Evolutionary conservation across 1,284 basidiomycete genomes (phyloP).

Genomic region (Clitocybe nebularis): DNA sequence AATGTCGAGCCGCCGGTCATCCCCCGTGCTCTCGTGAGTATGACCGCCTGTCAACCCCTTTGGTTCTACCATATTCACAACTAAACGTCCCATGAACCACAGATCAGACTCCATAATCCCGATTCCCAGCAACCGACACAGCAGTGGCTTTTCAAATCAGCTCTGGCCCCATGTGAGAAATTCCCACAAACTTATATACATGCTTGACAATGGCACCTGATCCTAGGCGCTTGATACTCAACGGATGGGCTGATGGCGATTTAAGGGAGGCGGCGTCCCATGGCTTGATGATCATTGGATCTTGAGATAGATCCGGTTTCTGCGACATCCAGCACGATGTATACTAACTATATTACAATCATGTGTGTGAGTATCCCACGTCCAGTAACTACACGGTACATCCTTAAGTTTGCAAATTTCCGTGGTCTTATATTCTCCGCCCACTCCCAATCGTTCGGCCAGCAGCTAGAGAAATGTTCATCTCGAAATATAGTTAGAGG

Average conservation of each 20-base stretch:
- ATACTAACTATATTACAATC: too few relatives aligned
- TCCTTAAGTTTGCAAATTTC: too few relatives aligned
- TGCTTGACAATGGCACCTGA: neutral
- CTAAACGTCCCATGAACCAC: neutral
- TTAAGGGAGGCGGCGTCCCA: too few relatives aligned
- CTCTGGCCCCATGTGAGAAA: neutral
- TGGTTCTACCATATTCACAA: neutral
- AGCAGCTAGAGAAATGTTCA: too few relatives aligned
- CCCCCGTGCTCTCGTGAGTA: neutral
- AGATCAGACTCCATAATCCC: neutral
- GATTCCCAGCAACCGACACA: neutral
- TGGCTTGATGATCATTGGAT: neutral
- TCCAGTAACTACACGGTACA: too few relatives aligned
- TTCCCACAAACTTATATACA: neutral
- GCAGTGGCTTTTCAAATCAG: neutral
- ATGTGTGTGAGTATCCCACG: too few relatives aligned
- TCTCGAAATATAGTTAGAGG: too few relatives aligned
- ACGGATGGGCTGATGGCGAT: too few relatives aligned
- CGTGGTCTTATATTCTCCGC: too few relatives aligned
- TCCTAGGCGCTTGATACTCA: neutral
- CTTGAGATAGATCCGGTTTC: neutral
- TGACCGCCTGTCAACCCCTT: neutral
- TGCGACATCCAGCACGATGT: too few relatives aligned
- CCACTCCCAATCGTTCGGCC: too few relatives aligned
- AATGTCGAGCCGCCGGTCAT: neutral